These are phyloP conservation scores for Phycomyces nitens DNA, from an alignment of 192 early-diverging fungal genomes.

Conservation along the genomic window DNA sequence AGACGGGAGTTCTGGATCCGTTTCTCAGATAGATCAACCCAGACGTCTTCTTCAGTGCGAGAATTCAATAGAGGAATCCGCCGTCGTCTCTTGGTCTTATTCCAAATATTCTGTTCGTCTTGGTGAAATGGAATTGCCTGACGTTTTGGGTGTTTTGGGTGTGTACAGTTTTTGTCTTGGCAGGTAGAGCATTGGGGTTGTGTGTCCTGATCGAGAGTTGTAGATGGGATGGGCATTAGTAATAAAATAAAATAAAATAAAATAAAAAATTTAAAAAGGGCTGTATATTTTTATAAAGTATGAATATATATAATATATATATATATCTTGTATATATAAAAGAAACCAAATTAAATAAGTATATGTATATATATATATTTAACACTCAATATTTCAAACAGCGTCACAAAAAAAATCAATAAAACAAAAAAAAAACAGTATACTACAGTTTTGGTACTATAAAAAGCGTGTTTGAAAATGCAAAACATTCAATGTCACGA, in stretches of 20 bases:
- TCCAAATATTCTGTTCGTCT: not conserved
- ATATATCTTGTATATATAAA: no score
- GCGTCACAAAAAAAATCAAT: no score
- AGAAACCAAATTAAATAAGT: no score
- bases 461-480: no score
- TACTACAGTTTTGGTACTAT: no score
- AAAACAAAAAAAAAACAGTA: no score
- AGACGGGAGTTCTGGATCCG: constrained; percentile 17
- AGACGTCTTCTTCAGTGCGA: constrained; percentile 21
- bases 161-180: not conserved
- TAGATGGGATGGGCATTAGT: not conserved
- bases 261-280: not conserved
- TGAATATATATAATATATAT: not conserved
- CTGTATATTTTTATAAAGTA: not conserved
- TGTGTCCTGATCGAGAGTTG: not conserved
- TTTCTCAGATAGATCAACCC: constrained; percentile 29
- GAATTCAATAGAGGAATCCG: constrained; percentile 6
- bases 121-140: not conserved
- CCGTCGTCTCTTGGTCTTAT: not conserved
- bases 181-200: not conserved
- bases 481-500: no score
- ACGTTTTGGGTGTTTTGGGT: not conserved
- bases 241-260: not conserved
- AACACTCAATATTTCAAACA: no score
- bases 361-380: no score